A percentile compares a stretch with the other conserved stretches of the same genome.
phyloP scores from a whole-genome alignment of 73 alveolate genomes.

The Durusdinium trenchii region DNA sequence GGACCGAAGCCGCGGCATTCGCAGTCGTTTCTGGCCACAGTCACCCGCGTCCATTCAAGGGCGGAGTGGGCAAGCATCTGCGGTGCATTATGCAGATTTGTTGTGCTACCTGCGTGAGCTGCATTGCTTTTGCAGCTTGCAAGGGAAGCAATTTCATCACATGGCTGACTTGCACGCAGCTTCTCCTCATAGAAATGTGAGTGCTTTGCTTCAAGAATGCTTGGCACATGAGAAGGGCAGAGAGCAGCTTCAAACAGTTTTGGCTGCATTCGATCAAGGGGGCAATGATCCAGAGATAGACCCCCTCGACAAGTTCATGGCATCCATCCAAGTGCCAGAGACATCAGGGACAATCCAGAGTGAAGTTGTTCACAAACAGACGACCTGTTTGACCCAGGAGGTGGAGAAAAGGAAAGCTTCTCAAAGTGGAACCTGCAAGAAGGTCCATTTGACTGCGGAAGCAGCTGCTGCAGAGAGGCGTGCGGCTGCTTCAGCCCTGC shows the following conservation, averaged over 20 bases:
- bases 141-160: conserved; percentile 5
- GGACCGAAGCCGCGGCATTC: conserved; percentile 33
- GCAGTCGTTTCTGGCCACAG: conserved; percentile 44
- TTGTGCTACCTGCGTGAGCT: conserved; percentile 68
- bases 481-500: conserved; percentile 49
- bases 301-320: conserved; percentile 75
- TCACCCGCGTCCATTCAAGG: background rate
- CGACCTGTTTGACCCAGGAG: background rate
- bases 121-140: conserved; percentile 58
- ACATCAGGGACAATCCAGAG: too few relatives aligned
- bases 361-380: background rate
- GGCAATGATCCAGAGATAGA: background rate
- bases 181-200: conserved; percentile 8
- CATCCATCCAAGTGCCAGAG: background rate
- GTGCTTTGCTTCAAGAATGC: conserved; percentile 9
- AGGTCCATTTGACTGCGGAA: conserved; percentile 60
- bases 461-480: conserved; percentile 88
- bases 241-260: background rate
- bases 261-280: conserved; percentile 1
- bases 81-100: conserved; percentile 48
- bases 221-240: background rate
- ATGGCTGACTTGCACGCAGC: conserved; percentile 52
- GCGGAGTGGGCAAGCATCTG: conserved; percentile 16
- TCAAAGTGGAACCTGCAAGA: background rate
- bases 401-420: background rate